phyloP scores from a whole-genome alignment of 78 protist genomes.

The Acrasis kona region DNA sequence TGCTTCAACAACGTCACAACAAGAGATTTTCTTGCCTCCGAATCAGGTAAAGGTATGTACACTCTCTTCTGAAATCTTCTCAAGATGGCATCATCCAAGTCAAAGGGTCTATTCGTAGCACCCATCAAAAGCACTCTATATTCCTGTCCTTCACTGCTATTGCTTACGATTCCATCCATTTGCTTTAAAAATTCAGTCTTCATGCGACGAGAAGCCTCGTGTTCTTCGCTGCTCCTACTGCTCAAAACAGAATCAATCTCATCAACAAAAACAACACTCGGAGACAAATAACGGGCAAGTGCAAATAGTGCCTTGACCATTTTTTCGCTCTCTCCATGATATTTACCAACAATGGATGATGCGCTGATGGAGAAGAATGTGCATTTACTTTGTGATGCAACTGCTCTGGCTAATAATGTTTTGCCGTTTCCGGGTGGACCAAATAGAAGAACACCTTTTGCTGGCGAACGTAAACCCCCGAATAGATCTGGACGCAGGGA shows the following conservation, averaged over 20 bases:
- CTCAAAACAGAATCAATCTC: constrained; percentile 68
- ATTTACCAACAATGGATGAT: constrained; percentile 69
- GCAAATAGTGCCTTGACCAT: constrained; percentile 58
- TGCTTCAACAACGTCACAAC: neutral
- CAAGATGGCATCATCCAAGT: constrained; percentile 22
- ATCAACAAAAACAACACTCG: constrained; percentile 68
- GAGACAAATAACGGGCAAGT: constrained; percentile 49
- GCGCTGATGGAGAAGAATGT: constrained; percentile 89
- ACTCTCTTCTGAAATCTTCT: constrained; percentile 37
- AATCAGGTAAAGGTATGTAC: constrained; percentile 74
- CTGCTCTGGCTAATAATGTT: constrained; percentile 82
- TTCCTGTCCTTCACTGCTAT: neutral
- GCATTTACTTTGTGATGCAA: constrained; percentile 86
- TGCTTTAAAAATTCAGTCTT: constrained; percentile 40
- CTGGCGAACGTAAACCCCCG: constrained; percentile 15
- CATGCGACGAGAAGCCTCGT: constrained; percentile 15
- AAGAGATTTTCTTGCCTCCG: neutral
- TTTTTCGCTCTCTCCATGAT: constrained; percentile 89
- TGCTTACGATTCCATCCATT: constrained; percentile 14
- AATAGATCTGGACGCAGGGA: constrained; percentile 9
- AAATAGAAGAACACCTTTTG: constrained; percentile 53
- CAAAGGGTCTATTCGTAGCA: constrained; percentile 29
- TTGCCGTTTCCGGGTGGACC: constrained; percentile 71
- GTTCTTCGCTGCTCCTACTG: neutral
- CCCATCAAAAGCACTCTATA: neutral